A percentile compares a stretch with the other conserved stretches of the same genome.
phyloP scores from a whole-genome alignment of 495 filamentous ascomycete species.

The Podospora conica region DNA sequence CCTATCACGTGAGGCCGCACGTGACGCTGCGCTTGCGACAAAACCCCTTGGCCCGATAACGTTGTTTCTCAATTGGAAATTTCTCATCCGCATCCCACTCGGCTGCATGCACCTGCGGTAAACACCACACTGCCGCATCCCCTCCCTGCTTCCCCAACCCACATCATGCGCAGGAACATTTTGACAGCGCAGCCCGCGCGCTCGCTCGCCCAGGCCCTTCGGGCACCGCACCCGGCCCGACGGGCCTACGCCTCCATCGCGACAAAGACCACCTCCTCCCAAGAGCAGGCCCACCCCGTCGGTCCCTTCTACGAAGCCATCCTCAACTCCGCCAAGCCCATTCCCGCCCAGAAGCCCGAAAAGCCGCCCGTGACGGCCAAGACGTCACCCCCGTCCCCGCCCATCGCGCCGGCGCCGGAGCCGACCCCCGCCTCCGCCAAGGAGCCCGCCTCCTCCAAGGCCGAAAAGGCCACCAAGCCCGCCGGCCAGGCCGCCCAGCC shows the following conservation, averaged over 20 bases:
- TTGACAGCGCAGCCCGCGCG: constrained; percentile 21
- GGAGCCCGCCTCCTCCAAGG: constrained; percentile 6
- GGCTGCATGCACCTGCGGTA: neutral
- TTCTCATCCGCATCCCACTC: neutral
- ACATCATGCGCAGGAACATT: constrained; percentile 24
- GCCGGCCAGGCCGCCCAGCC: constrained; percentile 25
- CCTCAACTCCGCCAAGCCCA: constrained; percentile 35
- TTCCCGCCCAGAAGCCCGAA: constrained; percentile 28
- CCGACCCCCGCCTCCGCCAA: constrained; percentile 9
- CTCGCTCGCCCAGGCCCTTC: constrained; percentile 17
- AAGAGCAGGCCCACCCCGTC: constrained; percentile 30
- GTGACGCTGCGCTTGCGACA: no score
- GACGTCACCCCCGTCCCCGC: constrained; percentile 2
- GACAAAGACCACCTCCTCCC: constrained; percentile 12
- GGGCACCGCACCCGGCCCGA: constrained; percentile 15
- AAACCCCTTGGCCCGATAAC: no score
- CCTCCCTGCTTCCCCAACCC: neutral
- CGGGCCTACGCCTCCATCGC: constrained; percentile 21
- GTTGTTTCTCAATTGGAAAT: constrained; percentile 10
- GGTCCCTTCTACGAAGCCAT: constrained; percentile 43
- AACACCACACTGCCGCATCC: neutral
- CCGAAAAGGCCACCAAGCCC: constrained; percentile 32
- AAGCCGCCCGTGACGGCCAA: constrained; percentile 20
- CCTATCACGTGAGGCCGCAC: neutral
- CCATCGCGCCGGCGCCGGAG: constrained; percentile 6